Evolutionary conservation across 805 yeast species (phyloP).

Genomic region (Yarrowia hollandica): DNA sequence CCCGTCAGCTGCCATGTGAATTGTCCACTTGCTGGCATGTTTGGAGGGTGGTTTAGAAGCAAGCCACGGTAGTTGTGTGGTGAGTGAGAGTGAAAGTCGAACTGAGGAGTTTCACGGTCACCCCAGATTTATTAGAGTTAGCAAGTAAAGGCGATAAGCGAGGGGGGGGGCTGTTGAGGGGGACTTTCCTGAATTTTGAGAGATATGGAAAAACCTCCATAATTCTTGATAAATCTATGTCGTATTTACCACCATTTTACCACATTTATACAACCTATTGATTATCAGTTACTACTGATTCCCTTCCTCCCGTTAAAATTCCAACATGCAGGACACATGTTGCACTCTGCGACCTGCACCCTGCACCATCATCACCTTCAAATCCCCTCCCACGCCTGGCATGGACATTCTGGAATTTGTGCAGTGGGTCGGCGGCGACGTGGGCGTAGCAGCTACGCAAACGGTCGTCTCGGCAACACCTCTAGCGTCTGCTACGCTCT

Average conservation of each 20-base stretch:
- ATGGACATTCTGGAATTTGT: conserved; percentile 28
- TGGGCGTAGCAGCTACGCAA: conserved; percentile 5
- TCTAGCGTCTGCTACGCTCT: neutral
- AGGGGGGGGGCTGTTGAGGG: neutral
- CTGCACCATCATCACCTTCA: neutral
- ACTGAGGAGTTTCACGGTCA: neutral
- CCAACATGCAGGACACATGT: neutral
- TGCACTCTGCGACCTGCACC: no score
- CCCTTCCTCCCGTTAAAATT: no score
- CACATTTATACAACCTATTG: no score
- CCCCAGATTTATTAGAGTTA: no score
- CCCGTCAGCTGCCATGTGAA: conserved; percentile 12
- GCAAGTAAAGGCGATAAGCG: conserved; percentile 3
- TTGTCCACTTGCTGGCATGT: neutral
- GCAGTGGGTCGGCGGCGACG: conserved; percentile 27
- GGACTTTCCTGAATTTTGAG: neutral
- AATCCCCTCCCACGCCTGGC: neutral
- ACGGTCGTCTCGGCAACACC: neutral
- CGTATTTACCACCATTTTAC: no score
- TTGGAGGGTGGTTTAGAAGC: neutral
- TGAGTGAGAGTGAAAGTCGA: neutral
- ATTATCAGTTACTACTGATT: no score
- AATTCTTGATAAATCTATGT: neutral
- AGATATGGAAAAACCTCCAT: neutral
- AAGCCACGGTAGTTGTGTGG: no score